Base-by-base conservation (phyloP, 805 yeast genomes). In the Schizosaccharomyces lindneri region DNA sequence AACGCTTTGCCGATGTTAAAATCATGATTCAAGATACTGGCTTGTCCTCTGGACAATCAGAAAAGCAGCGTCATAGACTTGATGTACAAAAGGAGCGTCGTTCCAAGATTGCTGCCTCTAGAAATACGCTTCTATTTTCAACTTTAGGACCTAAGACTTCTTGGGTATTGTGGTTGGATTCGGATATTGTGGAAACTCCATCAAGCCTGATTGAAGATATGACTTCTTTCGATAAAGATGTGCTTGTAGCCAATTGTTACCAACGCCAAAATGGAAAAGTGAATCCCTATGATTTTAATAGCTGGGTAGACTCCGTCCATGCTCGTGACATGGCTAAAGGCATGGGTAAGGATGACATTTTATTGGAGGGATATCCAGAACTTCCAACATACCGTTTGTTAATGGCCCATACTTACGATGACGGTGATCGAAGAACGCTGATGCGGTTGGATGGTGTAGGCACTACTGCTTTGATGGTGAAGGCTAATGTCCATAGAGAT, bases 401-500 rank as follows among this genome's bases (percentile, higher is more conserved):
- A 67, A 93, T 93, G 98, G 97, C 95, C 0, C 82, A 84, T 68
- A 80, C 81, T 70, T 85, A 84, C 71, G 73, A 81, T 4, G 73
- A 76, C 32, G 83, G 82, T 43, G 81, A 81, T 63, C 63, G 46
- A 13, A 75, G 78, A 65, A 78, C 82, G 3, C 90, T 83, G 69
- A 84, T 93, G 85, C 80, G 79, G 59, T 77, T 93, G 63, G 97
- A 93, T 71, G 98, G 99, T 70, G 97, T 93, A 63, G 98, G 98
- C 62, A 97, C 97, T 65, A 95, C 97, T 27, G 95, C 97, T 55
- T 82, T 95, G 41, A 71, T 93, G 73, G 99, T 93, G 39, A 87
- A 90, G 70, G 95, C 97, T 11, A 97, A 89, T 66, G 99, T 93
- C 62, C 99, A 93, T 73, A 79, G 98, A 71, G 98, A 93, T 72